Base-by-base conservation (phyloP, 805 yeast genomes). In the Ogataea henricii region DNA sequence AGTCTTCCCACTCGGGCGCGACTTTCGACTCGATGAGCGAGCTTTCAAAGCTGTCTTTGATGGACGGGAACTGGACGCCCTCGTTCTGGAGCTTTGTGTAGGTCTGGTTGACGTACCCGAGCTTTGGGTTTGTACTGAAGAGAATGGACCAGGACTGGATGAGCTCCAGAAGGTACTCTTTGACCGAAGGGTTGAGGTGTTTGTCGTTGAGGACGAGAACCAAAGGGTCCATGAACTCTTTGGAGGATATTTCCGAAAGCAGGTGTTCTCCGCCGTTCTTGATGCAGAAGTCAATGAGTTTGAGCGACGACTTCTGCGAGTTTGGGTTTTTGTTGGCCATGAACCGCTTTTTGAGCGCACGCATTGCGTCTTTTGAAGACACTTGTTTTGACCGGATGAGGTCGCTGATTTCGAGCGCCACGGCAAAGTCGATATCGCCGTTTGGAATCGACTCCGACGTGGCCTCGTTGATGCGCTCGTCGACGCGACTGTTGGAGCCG, bases 1-100 rank as follows among this genome's bases (percentile, higher is more conserved):
- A 86, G 61, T 94, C 99, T 18, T 87, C 84, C 99, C 99, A 94
- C 57, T 90, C 97, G 0, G 99, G 98, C 1, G 99, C 97, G 4
- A 91, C 91, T 52, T 82, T 86, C 1, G 96, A 80, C 59, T 92
- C 97, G 41, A 92, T 80, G 64, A 91, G 81, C 16, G 70, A 69
- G 26, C 73, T 65, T 41, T 73, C 74, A 18, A 68, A 61, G 23
- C 62, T 62, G 10, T 58, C 64, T 3, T 58, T 58, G 40, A 77
- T 68, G 21, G 69, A 70, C 1, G 96, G 96, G 59, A 91, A 89
- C 45, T 74, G 70, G 55, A 79, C 80, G 1, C 85, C 91, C 48
- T 85, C 86, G 34, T 70, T 65, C 46, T 76, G 72, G 48, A 92
- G 73, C 52, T 77, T 78, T 23, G 73, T 71, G 68, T 86, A 87